Base-by-base conservation (phyloP, 1,284 basidiomycete species). In the Wallemia ichthyophaga region DNA sequence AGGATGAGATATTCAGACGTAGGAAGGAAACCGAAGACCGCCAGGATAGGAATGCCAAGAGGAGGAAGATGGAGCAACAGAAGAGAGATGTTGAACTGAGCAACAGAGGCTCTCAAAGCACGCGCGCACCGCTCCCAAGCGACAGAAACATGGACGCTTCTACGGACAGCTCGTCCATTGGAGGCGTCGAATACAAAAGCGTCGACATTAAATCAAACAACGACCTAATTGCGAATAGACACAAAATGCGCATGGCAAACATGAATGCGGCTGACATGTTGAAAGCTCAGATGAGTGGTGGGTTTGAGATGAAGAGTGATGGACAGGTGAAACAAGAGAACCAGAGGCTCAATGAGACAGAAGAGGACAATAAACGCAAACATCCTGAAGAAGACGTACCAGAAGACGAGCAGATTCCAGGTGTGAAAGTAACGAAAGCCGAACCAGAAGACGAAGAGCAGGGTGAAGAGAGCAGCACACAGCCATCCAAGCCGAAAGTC, bases 1-100 rank as follows among this genome's bases (percentile, higher is more conserved):
- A 99, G 73, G 88, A 94, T 72, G 87, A 89, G 54, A 98, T 98
- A 65, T 98, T 99, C 72, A 77, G 82, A 68, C 78, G 78, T 68
- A 77, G 92, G 66, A 84, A 84, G 71, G 87, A 96, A 78, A 87
- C 79, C 67, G 91, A 96, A 74, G 84, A 91, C 66, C 79, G 91
- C 60, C 89, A 94, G 70, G 83, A 94, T 63, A 79, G 83, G 65
- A 83, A 83, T 69, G 76, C 81, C 59, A 89, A 94, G 70, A 80
- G 88, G 58, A 79, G 87, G 66, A 83, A 86, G 68, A 73, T 87
- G 62, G 85, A 88, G 61, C 75, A 78, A 61, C 76, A 80, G 62
- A 69, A 72, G 60, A 70, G 71, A 59, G 74, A 75, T 64, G 74
- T 69, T 58, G 64, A 64, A 66, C 56, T 62, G 62, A 25, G 37